phyloP scores from a whole-genome alignment of 2,329 filamentous ascomycete species.

The Elsinoe arachidis region DNA sequence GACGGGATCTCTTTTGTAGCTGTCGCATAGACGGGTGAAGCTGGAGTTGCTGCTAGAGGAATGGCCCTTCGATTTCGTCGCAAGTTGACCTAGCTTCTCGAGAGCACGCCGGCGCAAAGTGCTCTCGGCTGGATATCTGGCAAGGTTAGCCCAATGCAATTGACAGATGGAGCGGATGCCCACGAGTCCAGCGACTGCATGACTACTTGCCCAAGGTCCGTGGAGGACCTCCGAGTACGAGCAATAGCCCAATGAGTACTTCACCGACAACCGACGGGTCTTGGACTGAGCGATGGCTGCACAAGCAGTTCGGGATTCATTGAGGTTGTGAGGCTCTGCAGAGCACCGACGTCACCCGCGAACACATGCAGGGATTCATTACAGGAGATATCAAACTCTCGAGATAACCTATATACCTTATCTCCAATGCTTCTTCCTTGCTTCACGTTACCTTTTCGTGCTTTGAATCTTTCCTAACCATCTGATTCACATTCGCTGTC shows the following conservation, averaged over 20 bases:
- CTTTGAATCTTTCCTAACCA: background rate
- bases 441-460: no score
- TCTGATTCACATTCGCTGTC: background rate
- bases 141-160: background rate
- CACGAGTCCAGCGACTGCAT: background rate
- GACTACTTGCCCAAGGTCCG: background rate
- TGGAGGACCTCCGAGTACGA: background rate
- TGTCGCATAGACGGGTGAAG: conserved; percentile 35
- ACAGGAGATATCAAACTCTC: background rate
- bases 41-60: conserved; percentile 26
- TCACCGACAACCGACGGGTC: background rate
- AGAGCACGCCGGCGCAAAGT: conserved; percentile 40
- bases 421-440: background rate
- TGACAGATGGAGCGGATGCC: background rate
- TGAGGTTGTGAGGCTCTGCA: background rate
- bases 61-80: conserved; percentile 29
- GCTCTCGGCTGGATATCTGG: conserved; percentile 14
- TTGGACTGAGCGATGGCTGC: no score
- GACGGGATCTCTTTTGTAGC: conserved; percentile 18
- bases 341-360: conserved; percentile 7
- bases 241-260: background rate
- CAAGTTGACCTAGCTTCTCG: conserved; percentile 42
- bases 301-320: no score
- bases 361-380: conserved; percentile 5
- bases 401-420: background rate